Evolutionary conservation across 257 asterid genomes (phyloP), one percentile per base, ranked within the genome.

Genomic region (Solanum gracilifrons): DNA sequence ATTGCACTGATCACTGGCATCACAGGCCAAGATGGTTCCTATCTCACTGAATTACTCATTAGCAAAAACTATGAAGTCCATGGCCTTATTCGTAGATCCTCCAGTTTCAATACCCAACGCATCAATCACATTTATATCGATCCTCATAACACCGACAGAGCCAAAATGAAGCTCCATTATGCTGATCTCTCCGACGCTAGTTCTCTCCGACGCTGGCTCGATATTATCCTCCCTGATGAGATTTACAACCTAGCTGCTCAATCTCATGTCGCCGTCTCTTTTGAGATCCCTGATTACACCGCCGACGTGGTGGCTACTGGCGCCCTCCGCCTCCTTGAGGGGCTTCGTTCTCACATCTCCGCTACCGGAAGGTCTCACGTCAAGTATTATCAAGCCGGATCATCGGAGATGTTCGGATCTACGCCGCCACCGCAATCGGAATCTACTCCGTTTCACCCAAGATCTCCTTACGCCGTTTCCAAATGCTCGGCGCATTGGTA

Each of bases 121-220:
- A 94, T 97, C 92, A 95, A 96, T 89, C 99, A 97, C 95, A 90
- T 95, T 92, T 97, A 97, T 92, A 95, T 97, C 93, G 99, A 97
- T 84, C 99, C 99, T 0, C 99, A 97, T 96, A 96, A 96, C 90
- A 92, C 97, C 87, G 87, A 87, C 84, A 96, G 94, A 87, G 99
- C 99, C 36, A 90, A 55, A 5, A 97, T 97, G 98, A 96, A 97
- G 93, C 99, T 97, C 91, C 99, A 97, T 89, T 97, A 96, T 74
- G 98, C 98, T 60, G 99, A 97, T 92, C 97, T 97, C 90, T 86
- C 94, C 88, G 99, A 95, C 93, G 99, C 99, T 89, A 96, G 98
- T 88, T 97, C 99, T 85, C 98, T 97, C 88, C 98, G 99, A 88
- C 98, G 99, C n/a, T 97, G 99, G 99, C 93, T 97, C 85, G 99